Base-by-base conservation (phyloP, 495 filamentous ascomycete genomes). In the Podospora fimiseda region DNA sequence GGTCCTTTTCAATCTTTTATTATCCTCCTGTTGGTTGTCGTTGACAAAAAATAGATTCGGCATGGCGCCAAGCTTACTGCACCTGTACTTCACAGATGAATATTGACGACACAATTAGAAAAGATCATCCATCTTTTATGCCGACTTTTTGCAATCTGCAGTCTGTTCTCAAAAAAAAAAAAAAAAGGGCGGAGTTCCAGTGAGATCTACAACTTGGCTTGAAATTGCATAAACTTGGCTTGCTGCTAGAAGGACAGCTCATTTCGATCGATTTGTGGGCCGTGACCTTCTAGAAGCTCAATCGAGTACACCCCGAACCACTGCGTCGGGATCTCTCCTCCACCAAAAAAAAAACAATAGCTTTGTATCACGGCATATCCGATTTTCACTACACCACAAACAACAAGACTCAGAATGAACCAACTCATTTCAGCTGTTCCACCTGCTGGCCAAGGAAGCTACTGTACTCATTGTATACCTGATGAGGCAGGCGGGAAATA, bases 181-280 rank as follows among this genome's bases (percentile, higher is more conserved):
- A n/a, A n/a, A 33, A 33, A 11, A 33, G 27, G 27, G 42, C 42
- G 42, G 42, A 19, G 42, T 18, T 22, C 42, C 42, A 13, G 22
- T 3, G 42, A 44, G 44, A 47, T 24, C 22, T 33, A 33, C 27
- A 20, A 60, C 39, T 57, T 43, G 51, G 44, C 45, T 40, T 54
- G 47, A 24, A 52, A 49, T 51, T 47, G 61, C 61, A 63, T 61
- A 33, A 63, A 59, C 53, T 59, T 63, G 52, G 55, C 55, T 56
- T 33, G 42, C 48, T 53, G 46, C 52, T 27, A 51, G 41, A 51
- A 42, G 24, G 46, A 60, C 52, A 61, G 55, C 48, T 61, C 55
- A 63, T 63, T 63, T 61, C 47, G 30, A 57, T 22, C 43, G 19
- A 38, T 57, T 38, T 48, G 49, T 52, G 38, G 38, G 18, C 22